These are phyloP conservation scores for Sugiyamaella neomexicana DNA, from an alignment of 1,139 yeast genomes.

Conservation along the genomic window DNA sequence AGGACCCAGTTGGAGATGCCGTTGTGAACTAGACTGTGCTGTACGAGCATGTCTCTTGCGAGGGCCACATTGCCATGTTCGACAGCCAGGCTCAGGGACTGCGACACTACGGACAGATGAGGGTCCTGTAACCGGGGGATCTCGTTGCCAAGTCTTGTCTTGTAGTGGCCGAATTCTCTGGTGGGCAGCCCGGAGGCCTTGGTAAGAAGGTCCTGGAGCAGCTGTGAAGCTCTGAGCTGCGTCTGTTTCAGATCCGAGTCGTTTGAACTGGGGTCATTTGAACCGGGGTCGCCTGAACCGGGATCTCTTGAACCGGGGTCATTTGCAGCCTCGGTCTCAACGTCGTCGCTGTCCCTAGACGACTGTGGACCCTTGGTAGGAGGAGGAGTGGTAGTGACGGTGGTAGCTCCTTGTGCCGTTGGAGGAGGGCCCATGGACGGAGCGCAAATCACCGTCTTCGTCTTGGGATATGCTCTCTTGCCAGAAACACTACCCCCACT, in stretches of 20 bases:
- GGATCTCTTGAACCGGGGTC: no score
- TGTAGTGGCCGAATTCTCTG: slow-evolving; percentile 45
- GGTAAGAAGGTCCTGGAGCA: slow-evolving; percentile 26
- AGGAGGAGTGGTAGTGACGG: background rate
- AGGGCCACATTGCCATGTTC: slow-evolving; percentile 17
- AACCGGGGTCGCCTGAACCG: no score
- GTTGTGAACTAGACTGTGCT: slow-evolving; percentile 52
- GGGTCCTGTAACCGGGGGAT: slow-evolving; percentile 30
- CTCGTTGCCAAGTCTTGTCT: slow-evolving; percentile 37
- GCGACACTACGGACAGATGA: slow-evolving; percentile 33
- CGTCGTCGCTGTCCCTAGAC: no score
- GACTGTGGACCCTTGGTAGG: background rate
- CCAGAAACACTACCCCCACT: slow-evolving; percentile 1
- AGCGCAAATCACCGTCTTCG: slow-evolving; percentile 5
- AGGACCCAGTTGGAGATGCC: slow-evolving; percentile 59
- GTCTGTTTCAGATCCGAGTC: slow-evolving; percentile 7
- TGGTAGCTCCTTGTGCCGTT: background rate
- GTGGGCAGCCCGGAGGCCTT: slow-evolving; percentile 36
- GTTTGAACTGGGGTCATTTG: no score
- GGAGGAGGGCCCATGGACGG: slow-evolving; percentile 12
- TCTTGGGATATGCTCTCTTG: slow-evolving; percentile 13
- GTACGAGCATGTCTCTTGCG: slow-evolving; percentile 42
- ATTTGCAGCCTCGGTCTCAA: background rate
- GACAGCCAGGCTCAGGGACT: slow-evolving; percentile 23
- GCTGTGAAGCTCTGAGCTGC: slow-evolving; percentile 29